phyloP scores from a whole-genome alignment of 2,329 filamentous ascomycete species.

The Fusarium sp. region DNA sequence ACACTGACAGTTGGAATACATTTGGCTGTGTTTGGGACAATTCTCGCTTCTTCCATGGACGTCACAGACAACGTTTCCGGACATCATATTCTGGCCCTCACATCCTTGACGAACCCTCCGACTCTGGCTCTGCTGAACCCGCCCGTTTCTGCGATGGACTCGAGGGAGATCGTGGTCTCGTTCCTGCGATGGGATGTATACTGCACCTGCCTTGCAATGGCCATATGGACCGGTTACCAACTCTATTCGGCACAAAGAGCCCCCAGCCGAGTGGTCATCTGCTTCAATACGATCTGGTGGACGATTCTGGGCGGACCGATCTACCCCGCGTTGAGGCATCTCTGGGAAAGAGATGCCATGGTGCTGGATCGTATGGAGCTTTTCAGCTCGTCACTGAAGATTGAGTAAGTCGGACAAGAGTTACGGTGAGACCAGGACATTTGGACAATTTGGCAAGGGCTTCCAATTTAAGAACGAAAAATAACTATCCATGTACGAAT shows the following conservation, averaged over 20 bases:
- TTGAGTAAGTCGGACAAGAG: background rate
- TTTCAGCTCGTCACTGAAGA: background rate
- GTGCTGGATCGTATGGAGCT: slow-evolving; percentile 3
- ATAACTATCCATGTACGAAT: background rate
- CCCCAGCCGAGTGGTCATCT: background rate
- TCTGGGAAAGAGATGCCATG: slow-evolving; percentile 29
- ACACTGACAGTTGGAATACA: slow-evolving; percentile 6
- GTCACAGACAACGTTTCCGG: slow-evolving; percentile 11
- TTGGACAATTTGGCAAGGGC: background rate
- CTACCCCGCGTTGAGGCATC: slow-evolving; percentile 29
- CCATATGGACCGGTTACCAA: slow-evolving; percentile 32
- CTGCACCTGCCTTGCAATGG: slow-evolving; percentile 32
- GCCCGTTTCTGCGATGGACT: slow-evolving; percentile 8
- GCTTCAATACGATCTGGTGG: background rate
- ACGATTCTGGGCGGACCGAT: slow-evolving; percentile 31
- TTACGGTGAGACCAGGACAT: background rate
- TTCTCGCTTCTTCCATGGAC: slow-evolving; percentile 5
- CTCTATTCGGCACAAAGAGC: background rate
- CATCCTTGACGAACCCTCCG: slow-evolving; percentile 23
- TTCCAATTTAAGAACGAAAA: background rate
- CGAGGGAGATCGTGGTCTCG: slow-evolving; percentile 30
- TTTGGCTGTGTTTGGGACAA: slow-evolving; percentile 12
- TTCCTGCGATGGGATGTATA: slow-evolving; percentile 42
- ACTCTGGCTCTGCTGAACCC: slow-evolving; percentile 28
- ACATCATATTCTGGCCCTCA: slow-evolving; percentile 24